Percentiles rank a stretch among this genome's conserved stretches.
phyloP scores from a whole-genome alignment of 140 eudicot genomes.

The Oenanthe javanica region DNA sequence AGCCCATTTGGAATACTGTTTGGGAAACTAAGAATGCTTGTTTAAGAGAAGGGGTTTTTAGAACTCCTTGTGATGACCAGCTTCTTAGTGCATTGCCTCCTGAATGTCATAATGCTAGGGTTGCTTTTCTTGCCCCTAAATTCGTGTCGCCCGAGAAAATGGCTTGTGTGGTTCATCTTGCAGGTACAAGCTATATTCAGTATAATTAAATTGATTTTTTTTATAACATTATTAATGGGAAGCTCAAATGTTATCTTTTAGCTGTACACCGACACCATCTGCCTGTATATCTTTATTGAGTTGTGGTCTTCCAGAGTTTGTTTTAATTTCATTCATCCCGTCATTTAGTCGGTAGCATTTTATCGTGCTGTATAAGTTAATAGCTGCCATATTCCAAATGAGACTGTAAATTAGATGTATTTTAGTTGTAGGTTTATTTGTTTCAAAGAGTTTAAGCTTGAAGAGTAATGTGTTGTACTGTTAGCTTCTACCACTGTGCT shows the following conservation, averaged over 20 bases:
- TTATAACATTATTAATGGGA: not conserved
- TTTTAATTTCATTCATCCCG: not conserved
- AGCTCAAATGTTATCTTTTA: not conserved
- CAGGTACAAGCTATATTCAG: constrained; percentile 29
- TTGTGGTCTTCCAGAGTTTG: not conserved
- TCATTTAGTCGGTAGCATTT: not conserved
- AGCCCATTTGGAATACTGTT: constrained; percentile 81
- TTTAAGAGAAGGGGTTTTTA: constrained; percentile 79
- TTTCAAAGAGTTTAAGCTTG: not conserved
- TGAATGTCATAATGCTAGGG: constrained; percentile 89
- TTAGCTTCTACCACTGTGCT: not conserved
- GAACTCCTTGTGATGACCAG: constrained; percentile 82
- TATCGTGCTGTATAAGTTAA: not conserved
- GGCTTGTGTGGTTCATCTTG: constrained; percentile 99
- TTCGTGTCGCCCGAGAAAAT: constrained; percentile 55
- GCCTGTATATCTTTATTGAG: not conserved
- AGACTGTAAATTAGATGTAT: not conserved
- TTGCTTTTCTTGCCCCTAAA: constrained; percentile 85
- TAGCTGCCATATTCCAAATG: not conserved
- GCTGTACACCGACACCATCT: not conserved
- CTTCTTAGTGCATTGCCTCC: constrained; percentile 90
- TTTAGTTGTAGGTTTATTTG: not conserved
- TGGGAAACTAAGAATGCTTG: constrained; percentile 85
- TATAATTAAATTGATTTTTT: not conserved
- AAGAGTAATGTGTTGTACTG: not conserved